Evolutionary conservation across 164 flowering plant genomes (phyloP).

Genomic region (Aristolochia fimbriata): DNA sequence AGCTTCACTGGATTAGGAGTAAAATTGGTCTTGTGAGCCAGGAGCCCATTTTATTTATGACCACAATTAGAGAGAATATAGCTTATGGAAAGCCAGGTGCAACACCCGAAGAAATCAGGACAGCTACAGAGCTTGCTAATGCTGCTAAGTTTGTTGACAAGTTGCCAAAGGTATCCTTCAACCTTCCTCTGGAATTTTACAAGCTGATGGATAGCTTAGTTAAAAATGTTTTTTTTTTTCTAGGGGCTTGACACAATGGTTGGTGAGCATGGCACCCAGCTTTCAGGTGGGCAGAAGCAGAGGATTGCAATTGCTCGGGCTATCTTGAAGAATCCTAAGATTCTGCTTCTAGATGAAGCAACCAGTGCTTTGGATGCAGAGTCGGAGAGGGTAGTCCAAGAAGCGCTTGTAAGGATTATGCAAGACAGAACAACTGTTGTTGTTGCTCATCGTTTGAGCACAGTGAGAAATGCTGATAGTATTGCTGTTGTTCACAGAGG

Average conservation of each 20-base stretch:
- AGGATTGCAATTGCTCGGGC: slow-evolving; percentile 77
- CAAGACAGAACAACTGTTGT: slow-evolving; percentile 49
- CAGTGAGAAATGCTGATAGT: slow-evolving; percentile 45
- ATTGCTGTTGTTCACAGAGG: slow-evolving; percentile 66
- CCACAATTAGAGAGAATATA: slow-evolving; percentile 56
- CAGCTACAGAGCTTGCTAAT: slow-evolving; percentile 58
- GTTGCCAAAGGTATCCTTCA: slow-evolving; percentile 38
- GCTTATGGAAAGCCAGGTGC: slow-evolving; percentile 61
- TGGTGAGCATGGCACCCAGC: slow-evolving; percentile 65
- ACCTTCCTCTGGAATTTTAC: not conserved
- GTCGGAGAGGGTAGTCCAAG: slow-evolving; percentile 61
- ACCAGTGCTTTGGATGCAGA: slow-evolving; percentile 71
- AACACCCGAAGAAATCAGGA: slow-evolving; percentile 42
- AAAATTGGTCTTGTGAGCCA: slow-evolving; percentile 67
- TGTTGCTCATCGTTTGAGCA: slow-evolving; percentile 67
- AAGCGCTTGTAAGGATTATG: slow-evolving; percentile 51
- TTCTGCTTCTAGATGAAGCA: slow-evolving; percentile 77
- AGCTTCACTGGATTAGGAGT: slow-evolving; percentile 51
- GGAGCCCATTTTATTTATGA: slow-evolving; percentile 55
- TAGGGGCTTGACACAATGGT: slow-evolving; percentile 72
- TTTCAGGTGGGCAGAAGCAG: slow-evolving; percentile 83
- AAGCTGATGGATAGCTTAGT: not conserved
- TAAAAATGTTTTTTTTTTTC: not conserved
- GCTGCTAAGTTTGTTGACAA: slow-evolving; percentile 64
- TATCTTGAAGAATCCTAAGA: slow-evolving; percentile 62